phyloP scores from a whole-genome alignment of 495 filamentous ascomycete genomes.

The Penicillium verhagenii region DNA sequence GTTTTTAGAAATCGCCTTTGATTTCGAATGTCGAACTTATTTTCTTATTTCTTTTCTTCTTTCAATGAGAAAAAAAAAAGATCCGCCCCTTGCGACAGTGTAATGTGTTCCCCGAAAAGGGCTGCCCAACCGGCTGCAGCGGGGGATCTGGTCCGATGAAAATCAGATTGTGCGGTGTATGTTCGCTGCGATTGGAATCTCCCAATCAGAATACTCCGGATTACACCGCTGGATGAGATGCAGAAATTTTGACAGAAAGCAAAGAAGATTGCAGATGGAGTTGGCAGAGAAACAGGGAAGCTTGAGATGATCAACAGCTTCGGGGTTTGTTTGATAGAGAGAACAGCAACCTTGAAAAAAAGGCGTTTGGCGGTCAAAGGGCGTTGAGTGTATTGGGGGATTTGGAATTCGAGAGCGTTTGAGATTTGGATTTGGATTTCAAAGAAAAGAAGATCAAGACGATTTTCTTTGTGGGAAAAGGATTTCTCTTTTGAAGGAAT shows the following conservation, averaged over 20 bases:
- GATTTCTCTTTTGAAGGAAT: not conserved
- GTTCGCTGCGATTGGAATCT: conserved; percentile 1
- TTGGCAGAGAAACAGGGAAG: not conserved
- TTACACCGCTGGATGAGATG: conserved; percentile 14
- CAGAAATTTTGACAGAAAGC: not conserved
- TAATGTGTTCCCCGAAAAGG: conserved; percentile 9
- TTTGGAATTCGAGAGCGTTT: not conserved
- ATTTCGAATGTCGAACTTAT: not conserved
- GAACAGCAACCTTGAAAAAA: no score
- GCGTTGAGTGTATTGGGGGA: not conserved
- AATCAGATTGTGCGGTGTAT: conserved; percentile 7
- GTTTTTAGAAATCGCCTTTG: not conserved
- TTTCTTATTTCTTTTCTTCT: not conserved
- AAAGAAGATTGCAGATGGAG: conserved; percentile 1
- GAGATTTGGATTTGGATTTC: not conserved
- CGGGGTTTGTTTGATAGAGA: not conserved
- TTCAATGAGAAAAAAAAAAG: not conserved
- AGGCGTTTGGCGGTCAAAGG: not conserved
- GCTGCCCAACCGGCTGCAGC: conserved; percentile 13
- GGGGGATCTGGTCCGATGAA: conserved; percentile 10
- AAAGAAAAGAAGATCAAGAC: no score
- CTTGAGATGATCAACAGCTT: conserved; percentile 1
- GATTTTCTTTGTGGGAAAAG: not conserved
- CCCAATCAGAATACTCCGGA: conserved; percentile 6
- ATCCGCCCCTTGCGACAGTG: conserved; percentile 1